phyloP scores from a whole-genome alignment of 1,139 yeast genomes.

The Scheffersomyces insectosa region DNA sequence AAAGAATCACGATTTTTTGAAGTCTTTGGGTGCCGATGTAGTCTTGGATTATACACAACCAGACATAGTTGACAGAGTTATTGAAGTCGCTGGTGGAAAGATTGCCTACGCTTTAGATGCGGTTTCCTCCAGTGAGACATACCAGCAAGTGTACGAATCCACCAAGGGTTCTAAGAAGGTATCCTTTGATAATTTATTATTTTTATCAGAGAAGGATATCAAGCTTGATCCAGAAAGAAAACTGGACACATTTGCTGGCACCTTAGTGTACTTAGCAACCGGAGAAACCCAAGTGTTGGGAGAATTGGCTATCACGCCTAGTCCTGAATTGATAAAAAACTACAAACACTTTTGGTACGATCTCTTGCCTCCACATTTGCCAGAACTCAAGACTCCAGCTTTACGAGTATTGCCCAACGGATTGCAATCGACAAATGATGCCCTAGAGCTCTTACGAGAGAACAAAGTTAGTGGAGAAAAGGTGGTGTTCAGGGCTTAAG shows the following conservation, averaged over 20 bases:
- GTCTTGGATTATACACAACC: conserved; percentile 60
- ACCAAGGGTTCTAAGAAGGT: conserved; percentile 33
- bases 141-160: conserved; percentile 42
- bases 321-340: conserved; percentile 19
- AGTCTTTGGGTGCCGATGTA: conserved; percentile 59
- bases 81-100: conserved; percentile 34
- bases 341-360: conserved; percentile 24
- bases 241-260: conserved; percentile 24
- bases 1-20: conserved; percentile 40
- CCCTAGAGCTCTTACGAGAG: conserved; percentile 23
- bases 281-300: conserved; percentile 19
- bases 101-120: conserved; percentile 59
- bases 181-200: conserved; percentile 24
- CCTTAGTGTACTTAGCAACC: conserved; percentile 39
- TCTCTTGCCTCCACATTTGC: conserved; percentile 18
- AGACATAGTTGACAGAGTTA: conserved; percentile 54
- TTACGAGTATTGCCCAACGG: conserved; percentile 28
- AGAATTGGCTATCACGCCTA: conserved; percentile 19
- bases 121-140: conserved; percentile 44
- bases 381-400: conserved; percentile 19
- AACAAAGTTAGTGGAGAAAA: conserved; percentile 28
- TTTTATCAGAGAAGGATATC: conserved; percentile 11
- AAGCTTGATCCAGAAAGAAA: conserved; percentile 9
- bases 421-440: conserved; percentile 29
- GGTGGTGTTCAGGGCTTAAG: conserved; percentile 21